Evolutionary conservation across 2,329 filamentous ascomycete genomes (phyloP).

Genomic region (Colletotrichum tofieldiae): DNA sequence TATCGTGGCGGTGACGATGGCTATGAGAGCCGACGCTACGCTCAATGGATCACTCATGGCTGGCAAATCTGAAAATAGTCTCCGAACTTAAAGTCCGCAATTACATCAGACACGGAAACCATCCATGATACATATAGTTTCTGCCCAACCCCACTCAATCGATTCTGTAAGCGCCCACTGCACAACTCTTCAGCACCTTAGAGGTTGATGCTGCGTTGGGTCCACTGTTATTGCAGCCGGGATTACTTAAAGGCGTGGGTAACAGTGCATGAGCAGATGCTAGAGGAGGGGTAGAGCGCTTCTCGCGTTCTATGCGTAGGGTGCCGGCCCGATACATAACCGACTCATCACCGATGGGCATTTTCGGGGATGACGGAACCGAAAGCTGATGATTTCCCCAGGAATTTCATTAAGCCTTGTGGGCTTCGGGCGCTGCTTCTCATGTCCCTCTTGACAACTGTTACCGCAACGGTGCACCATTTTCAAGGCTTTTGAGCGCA

Average conservation of each 20-base stretch:
- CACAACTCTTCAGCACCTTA: not conserved
- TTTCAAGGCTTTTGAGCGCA: too few relatives aligned
- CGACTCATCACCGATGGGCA: not conserved
- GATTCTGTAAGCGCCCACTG: not conserved
- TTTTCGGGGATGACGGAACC: too few relatives aligned
- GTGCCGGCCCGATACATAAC: not conserved
- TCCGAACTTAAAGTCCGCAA: not conserved
- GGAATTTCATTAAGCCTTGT: too few relatives aligned
- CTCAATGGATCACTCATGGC: conserved; percentile 6
- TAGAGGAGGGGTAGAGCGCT: not conserved
- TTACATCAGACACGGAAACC: not conserved
- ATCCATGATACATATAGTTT: not conserved
- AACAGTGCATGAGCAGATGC: not conserved
- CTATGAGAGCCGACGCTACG: not conserved
- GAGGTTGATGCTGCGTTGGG: not conserved
- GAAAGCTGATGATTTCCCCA: too few relatives aligned
- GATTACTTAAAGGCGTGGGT: not conserved
- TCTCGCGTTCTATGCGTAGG: not conserved
- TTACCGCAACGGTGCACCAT: too few relatives aligned
- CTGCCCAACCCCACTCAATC: not conserved
- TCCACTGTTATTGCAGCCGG: not conserved
- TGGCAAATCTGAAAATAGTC: not conserved
- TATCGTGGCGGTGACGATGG: not conserved
- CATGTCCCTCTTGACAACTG: too few relatives aligned
- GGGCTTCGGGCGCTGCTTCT: too few relatives aligned